phyloP scores from a whole-genome alignment of 768 basidiomycete genomes.

The Suillus paluster region DNA sequence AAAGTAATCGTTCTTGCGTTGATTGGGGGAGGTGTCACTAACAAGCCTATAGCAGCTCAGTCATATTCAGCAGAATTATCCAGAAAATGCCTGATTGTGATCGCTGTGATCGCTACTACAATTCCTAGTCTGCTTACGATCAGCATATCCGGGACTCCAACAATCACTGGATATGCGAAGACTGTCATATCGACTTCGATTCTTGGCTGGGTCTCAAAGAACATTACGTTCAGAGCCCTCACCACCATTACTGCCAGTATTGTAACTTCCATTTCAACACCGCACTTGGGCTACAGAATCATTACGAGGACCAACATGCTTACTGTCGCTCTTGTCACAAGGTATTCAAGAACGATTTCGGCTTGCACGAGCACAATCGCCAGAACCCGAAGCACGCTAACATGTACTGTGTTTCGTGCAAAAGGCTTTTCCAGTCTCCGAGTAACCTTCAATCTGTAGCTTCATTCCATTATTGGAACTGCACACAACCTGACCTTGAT shows the following conservation, averaged over 20 bases:
- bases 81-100: conserved; percentile 41
- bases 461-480: background rate
- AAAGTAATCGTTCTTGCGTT: background rate
- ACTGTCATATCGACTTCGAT: conserved; percentile 52
- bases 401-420: conserved; percentile 51
- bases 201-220: conserved; percentile 43
- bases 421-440: conserved; percentile 43
- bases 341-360: conserved; percentile 44
- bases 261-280: conserved; percentile 51
- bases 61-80: background rate
- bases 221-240: conserved; percentile 55
- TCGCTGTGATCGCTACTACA: conserved; percentile 46
- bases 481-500: background rate
- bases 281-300: conserved; percentile 38
- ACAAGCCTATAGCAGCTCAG: conserved; percentile 3
- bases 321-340: conserved; percentile 48
- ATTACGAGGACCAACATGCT: conserved; percentile 45
- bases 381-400: conserved; percentile 46
- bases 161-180: conserved; percentile 48
- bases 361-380: conserved; percentile 52
- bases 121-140: conserved; percentile 24
- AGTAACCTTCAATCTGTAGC: conserved; percentile 22
- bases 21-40: background rate
- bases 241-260: conserved; percentile 55
- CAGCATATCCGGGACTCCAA: conserved; percentile 43